Evolutionary conservation across 192 early-diverging fungal species (phyloP).

Genomic region (Globomyces pollinis-pini): DNA sequence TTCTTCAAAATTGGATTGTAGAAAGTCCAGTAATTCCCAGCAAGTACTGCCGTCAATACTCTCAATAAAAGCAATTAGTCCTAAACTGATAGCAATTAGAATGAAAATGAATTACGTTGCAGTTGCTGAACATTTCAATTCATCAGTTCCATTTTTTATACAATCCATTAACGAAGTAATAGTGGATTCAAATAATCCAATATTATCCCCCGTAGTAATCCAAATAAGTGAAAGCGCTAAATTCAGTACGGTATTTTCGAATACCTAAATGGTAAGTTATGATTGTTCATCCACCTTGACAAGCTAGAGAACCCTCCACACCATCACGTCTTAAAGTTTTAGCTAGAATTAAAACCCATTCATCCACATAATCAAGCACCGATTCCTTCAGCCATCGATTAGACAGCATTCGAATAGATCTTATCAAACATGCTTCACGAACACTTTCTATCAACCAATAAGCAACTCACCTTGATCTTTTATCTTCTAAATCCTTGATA

Average conservation of each 20-base stretch:
- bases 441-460: conserved; percentile 26
- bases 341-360: too few species aligned
- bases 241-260: too few species aligned
- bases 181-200: neutral
- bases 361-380: neutral
- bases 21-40: neutral
- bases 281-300: neutral
- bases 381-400: neutral
- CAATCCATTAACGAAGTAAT: neutral
- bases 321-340: neutral
- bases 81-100: neutral
- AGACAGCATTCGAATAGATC: neutral
- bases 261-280: conserved; percentile 3
- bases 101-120: too few species aligned
- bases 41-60: neutral
- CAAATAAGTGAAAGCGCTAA: too few species aligned
- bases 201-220: too few species aligned
- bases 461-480: conserved; percentile 11
- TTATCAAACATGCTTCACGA: conserved; percentile 5
- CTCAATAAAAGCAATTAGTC: neutral
- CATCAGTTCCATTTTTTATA: conserved; percentile 3
- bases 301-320: neutral
- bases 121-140: neutral
- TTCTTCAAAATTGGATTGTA: neutral
- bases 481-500: conserved; percentile 27